Conservation (phyloP, 306 rosid genomes). For the Abrus precatorius region DNA sequence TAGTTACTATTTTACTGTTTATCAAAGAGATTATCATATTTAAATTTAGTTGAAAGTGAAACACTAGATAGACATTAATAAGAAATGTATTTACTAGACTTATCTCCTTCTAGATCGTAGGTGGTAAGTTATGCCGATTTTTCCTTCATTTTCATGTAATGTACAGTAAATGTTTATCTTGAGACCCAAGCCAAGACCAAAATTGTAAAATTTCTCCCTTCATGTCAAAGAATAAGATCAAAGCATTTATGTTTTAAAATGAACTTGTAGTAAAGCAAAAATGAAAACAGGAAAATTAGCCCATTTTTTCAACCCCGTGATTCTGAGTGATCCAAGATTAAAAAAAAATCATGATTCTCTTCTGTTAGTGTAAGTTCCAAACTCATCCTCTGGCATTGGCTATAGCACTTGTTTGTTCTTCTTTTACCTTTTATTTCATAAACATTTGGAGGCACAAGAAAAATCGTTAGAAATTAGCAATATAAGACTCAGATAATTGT, state of each 20-base stretch:
- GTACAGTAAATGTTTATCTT: no score
- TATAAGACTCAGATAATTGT: conserved; percentile 33
- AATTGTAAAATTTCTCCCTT: not conserved
- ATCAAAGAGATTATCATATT: no score
- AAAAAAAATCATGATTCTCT: conserved; percentile 40
- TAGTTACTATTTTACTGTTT: no score
- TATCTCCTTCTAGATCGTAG: no score
- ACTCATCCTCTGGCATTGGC: conserved; percentile 50
- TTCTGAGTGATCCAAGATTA: not conserved
- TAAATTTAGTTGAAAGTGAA: no score
- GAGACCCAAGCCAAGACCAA: no score
- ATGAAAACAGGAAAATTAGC: not conserved
- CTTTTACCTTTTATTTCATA: conserved; percentile 25
- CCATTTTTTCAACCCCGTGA: not conserved
- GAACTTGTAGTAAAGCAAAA: not conserved
- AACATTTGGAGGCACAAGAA: conserved; percentile 16
- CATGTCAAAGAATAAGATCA: not conserved
- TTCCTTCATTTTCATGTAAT: no score
- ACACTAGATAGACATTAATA: no score
- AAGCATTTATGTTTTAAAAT: not conserved
- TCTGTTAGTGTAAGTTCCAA: conserved; percentile 48
- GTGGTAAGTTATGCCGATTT: no score
- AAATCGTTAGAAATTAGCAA: not conserved
- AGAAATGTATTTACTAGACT: no score
- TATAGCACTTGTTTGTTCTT: conserved; percentile 23